Evolutionary conservation across 192 early-diverging fungal genomes (phyloP).

Genomic region (Physocladia obscura): DNA sequence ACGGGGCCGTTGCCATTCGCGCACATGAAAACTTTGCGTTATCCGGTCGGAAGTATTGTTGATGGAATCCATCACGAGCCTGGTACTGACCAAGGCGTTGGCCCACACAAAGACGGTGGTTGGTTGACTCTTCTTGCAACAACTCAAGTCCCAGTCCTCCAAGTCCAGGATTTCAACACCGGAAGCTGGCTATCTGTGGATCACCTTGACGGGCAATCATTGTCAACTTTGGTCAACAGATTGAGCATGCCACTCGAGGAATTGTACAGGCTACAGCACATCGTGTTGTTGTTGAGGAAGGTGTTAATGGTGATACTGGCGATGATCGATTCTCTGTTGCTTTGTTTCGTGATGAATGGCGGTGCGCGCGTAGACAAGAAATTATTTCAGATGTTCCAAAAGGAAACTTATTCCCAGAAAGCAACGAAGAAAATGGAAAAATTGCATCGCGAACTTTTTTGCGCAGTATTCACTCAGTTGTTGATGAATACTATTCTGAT

Average conservation of each 20-base stretch:
- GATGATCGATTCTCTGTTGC: background rate
- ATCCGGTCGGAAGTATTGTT: background rate
- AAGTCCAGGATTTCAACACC: conserved; percentile 3
- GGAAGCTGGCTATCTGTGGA: background rate
- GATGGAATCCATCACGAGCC: background rate
- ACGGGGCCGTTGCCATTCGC: conserved; percentile 4
- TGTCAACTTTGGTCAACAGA: conserved; percentile 11
- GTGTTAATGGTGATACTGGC: background rate
- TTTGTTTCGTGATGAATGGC: background rate
- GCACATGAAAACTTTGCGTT: conserved; percentile 4
- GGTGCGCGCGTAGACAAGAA: background rate
- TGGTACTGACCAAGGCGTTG: background rate
- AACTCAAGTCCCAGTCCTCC: background rate
- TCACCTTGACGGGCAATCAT: background rate
- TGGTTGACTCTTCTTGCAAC: conserved; percentile 1
- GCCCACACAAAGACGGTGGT: conserved; percentile 6
- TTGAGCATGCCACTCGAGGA: background rate
- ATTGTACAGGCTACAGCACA: background rate
- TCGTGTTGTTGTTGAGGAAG: background rate
- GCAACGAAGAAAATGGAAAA: background rate
- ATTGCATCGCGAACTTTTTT: background rate
- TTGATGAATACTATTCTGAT: too few species aligned
- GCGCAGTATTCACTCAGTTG: background rate
- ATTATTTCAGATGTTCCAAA: background rate
- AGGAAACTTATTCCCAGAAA: background rate